phyloP scores from a whole-genome alignment of 108 stramenopile genomes.

The Skeletonema marinoi region DNA sequence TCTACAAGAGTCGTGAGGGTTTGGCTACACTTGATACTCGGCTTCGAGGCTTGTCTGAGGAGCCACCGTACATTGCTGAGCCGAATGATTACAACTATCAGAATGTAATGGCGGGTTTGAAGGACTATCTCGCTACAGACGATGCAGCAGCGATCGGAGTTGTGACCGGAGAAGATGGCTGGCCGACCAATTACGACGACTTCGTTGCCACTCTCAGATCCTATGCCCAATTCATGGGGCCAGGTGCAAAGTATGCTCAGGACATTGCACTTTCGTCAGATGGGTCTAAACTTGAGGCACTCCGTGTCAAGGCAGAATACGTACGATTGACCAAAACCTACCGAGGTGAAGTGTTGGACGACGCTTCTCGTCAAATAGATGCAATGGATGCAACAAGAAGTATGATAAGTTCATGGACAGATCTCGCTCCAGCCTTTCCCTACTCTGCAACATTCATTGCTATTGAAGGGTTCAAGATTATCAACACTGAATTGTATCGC shows the following conservation, averaged over 20 bases:
- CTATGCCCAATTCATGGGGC: conserved; percentile 39
- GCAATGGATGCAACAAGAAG: conserved; percentile 67
- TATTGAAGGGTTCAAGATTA: conserved; percentile 70
- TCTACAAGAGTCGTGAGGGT: conserved; percentile 48
- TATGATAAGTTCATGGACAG: conserved; percentile 53
- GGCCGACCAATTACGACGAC: conserved; percentile 57
- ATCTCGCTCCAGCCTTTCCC: conserved; percentile 42
- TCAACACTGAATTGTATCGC: conserved; percentile 51
- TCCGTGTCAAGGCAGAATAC: conserved; percentile 52
- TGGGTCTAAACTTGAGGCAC: conserved; percentile 34
- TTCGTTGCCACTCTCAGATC: conserved; percentile 41
- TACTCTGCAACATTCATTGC: conserved; percentile 54
- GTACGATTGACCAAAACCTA: conserved; percentile 51
- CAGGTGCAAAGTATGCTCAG: conserved; percentile 48
- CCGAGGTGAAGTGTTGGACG: conserved; percentile 54
- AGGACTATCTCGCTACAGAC: conserved; percentile 26
- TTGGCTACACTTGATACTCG: conserved; percentile 52
- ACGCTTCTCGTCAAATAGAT: conserved; percentile 64
- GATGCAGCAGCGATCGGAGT: conserved; percentile 32
- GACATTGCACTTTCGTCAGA: conserved; percentile 52
- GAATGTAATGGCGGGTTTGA: conserved; percentile 62
- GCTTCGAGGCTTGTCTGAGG: conserved; percentile 36
- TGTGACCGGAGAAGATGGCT: conserved; percentile 51
- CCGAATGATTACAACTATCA: conserved; percentile 51
- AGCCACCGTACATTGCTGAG: conserved; percentile 71